Evolutionary conservation across 192 early-diverging fungal genomes (phyloP), one percentile per base, ranked within the genome.

Genomic region (Umbelopsis ramanniana): DNA sequence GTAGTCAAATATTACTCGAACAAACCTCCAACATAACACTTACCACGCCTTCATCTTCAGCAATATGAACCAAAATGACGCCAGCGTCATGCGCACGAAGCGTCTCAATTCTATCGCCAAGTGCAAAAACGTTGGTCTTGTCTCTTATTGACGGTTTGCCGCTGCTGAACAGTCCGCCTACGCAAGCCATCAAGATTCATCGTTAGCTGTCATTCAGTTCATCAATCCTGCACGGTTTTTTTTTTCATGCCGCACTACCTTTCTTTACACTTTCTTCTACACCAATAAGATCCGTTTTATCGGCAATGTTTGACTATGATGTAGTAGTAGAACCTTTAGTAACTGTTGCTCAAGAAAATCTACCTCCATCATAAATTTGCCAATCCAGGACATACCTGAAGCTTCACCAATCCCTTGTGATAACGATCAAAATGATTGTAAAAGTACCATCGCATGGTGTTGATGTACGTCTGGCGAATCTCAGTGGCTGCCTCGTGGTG

Each of bases 341-440:
- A 47, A 7, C 10, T 33, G 19, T 7, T 23, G 24, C 48, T 14
- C 35, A 33, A 7, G 35, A 72, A 57, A n/a, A 60, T 46, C 0
- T 17, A 10, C 9, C 0, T 50, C 24, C 19, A 69, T 17, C n/a
- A n/a, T n/a, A n/a, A n/a, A n/a, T 22, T 29, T 22, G 57, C 8
- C 8, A 43, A 11, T 40, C 40, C 11, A 43, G 9, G n/a, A 24
- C 48, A 67, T 72, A 90, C 89, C 85, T 95, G 95, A 2, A 98
- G 83, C 73, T 88, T 91, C 48, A 84, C 79, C 57, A 98, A 79
- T 0, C 88, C 87, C 74, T 87, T 86, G 54, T 89, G 82, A 81
- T 99, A 99, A 67, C 88, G 85, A 35, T 97, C 96, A 79, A 99
- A 99, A 60, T 93, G 92, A 67, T 92, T 91, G 37, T 86, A 82